phyloP scores from a whole-genome alignment of 805 yeast genomes.

The Candida chauliodis region DNA sequence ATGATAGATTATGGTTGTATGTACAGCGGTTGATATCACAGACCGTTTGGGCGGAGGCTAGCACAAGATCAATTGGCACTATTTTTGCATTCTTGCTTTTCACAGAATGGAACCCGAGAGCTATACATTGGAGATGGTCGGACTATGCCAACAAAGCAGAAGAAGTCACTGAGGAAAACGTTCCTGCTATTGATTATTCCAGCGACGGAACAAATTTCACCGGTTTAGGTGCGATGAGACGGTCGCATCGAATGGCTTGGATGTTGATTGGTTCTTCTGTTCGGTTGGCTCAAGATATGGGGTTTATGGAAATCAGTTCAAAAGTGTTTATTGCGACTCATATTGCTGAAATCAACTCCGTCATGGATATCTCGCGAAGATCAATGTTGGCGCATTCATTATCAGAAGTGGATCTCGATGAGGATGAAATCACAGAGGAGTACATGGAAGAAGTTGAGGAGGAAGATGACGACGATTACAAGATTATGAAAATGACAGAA shows the following conservation, averaged over 20 bases:
- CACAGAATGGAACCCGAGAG: constrained; percentile 95
- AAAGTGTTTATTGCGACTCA: constrained; percentile 81
- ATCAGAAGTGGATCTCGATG: constrained; percentile 59
- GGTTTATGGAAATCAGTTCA: constrained; percentile 69
- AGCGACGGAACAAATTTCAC: constrained; percentile 48
- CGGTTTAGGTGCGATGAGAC: constrained; percentile 79
- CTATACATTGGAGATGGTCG: constrained; percentile 83
- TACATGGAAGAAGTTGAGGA: constrained; percentile 22
- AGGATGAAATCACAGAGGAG: constrained; percentile 37
- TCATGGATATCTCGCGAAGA: constrained; percentile 75
- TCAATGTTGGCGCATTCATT: constrained; percentile 74
- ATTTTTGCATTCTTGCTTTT: constrained; percentile 77
- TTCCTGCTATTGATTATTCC: constrained; percentile 7
- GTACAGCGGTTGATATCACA: constrained; percentile 79
- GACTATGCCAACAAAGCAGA: constrained; percentile 73
- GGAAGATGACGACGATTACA: constrained; percentile 29
- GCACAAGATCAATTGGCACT: constrained; percentile 82
- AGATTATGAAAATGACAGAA: constrained; percentile 29
- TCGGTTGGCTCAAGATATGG: constrained; percentile 82
- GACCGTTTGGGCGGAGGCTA: constrained; percentile 92
- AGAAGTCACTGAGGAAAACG: constrained; percentile 21
- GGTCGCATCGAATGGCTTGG: constrained; percentile 91
- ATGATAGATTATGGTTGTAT: constrained; percentile 78
- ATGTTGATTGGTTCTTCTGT: constrained; percentile 88
- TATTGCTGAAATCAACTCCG: constrained; percentile 75